Conservation (phyloP, 495 filamentous ascomycete genomes). For the Neurospora sp. region DNA sequence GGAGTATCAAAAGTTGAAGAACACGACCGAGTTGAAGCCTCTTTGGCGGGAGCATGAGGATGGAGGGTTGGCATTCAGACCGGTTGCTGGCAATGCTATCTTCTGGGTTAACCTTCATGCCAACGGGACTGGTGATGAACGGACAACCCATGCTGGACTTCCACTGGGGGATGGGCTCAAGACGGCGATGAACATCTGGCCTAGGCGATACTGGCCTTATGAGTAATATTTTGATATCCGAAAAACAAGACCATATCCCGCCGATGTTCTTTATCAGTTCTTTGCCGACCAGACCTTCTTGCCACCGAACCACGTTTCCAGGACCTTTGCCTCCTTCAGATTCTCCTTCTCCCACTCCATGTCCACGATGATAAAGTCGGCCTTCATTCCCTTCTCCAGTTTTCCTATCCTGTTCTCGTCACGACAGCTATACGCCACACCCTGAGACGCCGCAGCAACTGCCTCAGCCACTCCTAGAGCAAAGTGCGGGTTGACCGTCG, state of each 20-base stretch:
- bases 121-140: slow-evolving; percentile 36
- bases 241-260: neutral
- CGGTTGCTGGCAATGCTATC: slow-evolving; percentile 40
- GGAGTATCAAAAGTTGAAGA: neutral
- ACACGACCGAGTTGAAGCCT: slow-evolving; percentile 4
- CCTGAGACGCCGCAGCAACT: slow-evolving; percentile 44
- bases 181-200: slow-evolving; percentile 50
- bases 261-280: neutral
- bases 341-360: slow-evolving; percentile 44
- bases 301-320: slow-evolving; percentile 48
- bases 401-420: slow-evolving; percentile 41
- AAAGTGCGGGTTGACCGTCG: slow-evolving; percentile 43
- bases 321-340: slow-evolving; percentile 40
- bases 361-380: slow-evolving; percentile 49
- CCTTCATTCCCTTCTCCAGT: slow-evolving; percentile 38
- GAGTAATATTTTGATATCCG: slow-evolving; percentile 1
- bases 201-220: slow-evolving; percentile 25
- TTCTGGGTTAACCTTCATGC: slow-evolving; percentile 44
- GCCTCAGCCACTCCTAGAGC: slow-evolving; percentile 41
- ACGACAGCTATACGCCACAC: slow-evolving; percentile 49
- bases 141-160: slow-evolving; percentile 41
- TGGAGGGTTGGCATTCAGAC: slow-evolving; percentile 41
- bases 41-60: slow-evolving; percentile 37
- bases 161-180: slow-evolving; percentile 37
- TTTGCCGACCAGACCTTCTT: slow-evolving; percentile 32